Evolutionary conservation across 768 basidiomycete species (phyloP), one percentile per base, ranked within the genome.

Genomic region (Amanita pseudoporphyria): DNA sequence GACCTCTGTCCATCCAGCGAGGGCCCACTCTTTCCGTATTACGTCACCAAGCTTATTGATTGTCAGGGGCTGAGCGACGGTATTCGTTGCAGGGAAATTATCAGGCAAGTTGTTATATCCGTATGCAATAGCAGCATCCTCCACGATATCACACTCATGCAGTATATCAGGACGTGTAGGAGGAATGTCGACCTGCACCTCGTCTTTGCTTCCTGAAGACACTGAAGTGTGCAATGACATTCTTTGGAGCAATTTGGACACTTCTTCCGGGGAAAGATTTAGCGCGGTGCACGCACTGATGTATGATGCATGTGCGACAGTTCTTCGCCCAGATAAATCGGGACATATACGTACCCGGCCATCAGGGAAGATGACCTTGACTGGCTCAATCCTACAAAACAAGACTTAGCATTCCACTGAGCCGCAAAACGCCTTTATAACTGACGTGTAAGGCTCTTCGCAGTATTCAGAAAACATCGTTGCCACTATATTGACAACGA

Each of bases 401-500:
- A 19, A 40, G 19, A 7, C n/a, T 32, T 53, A 19, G 55, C 12
- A 10, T 24, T 24, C 12, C 16, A 28, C 5, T 32, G 7, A 43
- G 9, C 19, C 10, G 16, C 22, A 43, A 46, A 35, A 9, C 7
- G 28, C 19, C 4, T 40, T 9, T 12, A 35, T 6, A 45, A 67
- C 90, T 55, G 66, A 98, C 94, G 88, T 83, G 78, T 84, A 97
- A 3, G 93, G 89, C 36, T 89, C 81, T 53, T 79, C 78, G 63
- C 89, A 92, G 62, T 99, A 96, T 66, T 98, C 94, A 2, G 95
- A 85, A 68, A 99, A 99, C 94, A 98, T 95, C n/a, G 89, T 85
- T 2, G 86, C 73, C 10, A 99, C 80, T 53, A 98, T 94, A 64
- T 94, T 96, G 42, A 92, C 79, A 46, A 98, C 96, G 43, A 98